Evolutionary conservation across 2,329 filamentous ascomycete genomes (phyloP).

Genomic region (Alternaria panax): DNA sequence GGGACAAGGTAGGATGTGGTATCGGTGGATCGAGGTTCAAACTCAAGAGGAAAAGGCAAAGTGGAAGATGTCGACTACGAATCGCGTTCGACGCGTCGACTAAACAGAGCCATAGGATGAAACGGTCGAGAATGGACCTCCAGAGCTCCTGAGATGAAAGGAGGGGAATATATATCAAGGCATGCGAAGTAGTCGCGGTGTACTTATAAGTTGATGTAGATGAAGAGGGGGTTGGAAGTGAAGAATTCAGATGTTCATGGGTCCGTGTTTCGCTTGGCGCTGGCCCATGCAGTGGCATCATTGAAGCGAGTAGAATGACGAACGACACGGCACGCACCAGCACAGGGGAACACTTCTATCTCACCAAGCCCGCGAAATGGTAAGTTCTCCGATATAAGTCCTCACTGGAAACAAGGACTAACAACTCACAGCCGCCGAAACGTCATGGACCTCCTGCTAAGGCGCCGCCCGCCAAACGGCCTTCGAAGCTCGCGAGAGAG

Average conservation of each 20-base stretch:
- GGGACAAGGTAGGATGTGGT: background rate
- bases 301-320: slow-evolving; percentile 15
- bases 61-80: background rate
- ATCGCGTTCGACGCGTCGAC: slow-evolving; percentile 2
- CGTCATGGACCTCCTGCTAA: slow-evolving; percentile 36
- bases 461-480: slow-evolving; percentile 55
- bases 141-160: background rate
- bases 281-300: slow-evolving; percentile 27
- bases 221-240: background rate
- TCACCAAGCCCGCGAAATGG: slow-evolving; percentile 24
- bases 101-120: background rate
- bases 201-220: background rate
- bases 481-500: slow-evolving; percentile 90
- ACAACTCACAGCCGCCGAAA: slow-evolving; percentile 37
- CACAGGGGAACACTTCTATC: background rate
- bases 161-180: background rate
- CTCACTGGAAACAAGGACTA: background rate
- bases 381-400: slow-evolving; percentile 6
- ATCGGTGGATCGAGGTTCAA: background rate
- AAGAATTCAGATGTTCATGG: slow-evolving; percentile 7
- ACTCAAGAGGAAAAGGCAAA: background rate
- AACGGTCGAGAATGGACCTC: background rate
- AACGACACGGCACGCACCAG: background rate
- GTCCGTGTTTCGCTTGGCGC: slow-evolving; percentile 8
- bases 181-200: background rate